A percentile compares a stretch with the other conserved stretches of the same genome.
Evolutionary conservation across 2,329 filamentous ascomycete species (phyloP).

Genomic region (Neonectria magnoliae): DNA sequence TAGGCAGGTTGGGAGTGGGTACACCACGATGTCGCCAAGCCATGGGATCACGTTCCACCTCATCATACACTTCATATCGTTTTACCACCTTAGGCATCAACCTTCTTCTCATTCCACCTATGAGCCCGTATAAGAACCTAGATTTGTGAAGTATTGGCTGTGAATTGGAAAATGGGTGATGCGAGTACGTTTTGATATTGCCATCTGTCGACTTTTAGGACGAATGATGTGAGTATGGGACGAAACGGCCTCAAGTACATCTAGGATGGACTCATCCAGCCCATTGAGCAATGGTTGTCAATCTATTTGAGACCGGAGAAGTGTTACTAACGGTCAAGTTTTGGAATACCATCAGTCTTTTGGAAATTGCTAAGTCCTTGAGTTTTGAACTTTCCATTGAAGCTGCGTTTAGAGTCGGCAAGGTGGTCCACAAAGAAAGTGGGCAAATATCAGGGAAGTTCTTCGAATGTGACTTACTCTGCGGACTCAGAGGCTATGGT

Average conservation of each 20-base stretch:
- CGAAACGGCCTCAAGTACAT: neutral
- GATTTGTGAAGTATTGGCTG: neutral
- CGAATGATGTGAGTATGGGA: neutral
- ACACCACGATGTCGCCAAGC: neutral
- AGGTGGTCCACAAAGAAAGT: neutral
- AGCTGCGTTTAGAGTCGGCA: too few species aligned
- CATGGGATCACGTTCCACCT: neutral
- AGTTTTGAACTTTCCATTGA: too few species aligned
- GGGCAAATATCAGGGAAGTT: neutral
- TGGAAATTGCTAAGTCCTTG: neutral
- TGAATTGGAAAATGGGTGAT: neutral
- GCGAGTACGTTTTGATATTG: neutral
- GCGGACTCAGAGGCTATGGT: fast-evolving
- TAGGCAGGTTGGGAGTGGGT: neutral
- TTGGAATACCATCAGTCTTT: neutral
- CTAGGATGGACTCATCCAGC: neutral
- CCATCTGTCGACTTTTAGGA: neutral
- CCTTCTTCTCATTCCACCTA: neutral
- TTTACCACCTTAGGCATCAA: neutral
- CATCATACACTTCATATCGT: neutral
- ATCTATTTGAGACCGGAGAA: neutral
- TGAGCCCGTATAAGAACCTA: neutral
- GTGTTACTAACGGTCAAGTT: too few species aligned
- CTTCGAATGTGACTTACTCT: neutral
- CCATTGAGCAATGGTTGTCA: neutral